Percentiles rank a stretch among this genome's conserved stretches.
phyloP scores from a whole-genome alignment of 768 basidiomycete species.

The Suillus brevipes region DNA sequence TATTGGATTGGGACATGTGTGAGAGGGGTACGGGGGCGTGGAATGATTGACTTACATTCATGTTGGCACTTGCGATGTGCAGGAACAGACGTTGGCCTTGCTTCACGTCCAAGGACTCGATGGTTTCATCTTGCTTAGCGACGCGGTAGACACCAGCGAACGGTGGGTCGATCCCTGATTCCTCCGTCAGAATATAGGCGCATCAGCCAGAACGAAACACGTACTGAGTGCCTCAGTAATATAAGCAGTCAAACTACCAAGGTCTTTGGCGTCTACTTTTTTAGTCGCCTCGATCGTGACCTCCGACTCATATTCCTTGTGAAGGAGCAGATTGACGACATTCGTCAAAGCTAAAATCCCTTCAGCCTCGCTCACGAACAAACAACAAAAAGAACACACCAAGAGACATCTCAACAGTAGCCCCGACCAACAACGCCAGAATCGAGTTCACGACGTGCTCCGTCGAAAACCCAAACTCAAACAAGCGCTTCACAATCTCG shows the following conservation, averaged over 20 bases:
- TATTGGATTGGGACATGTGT: conserved; percentile 22
- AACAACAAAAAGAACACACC: conserved; percentile 38
- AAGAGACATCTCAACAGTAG: conserved; percentile 68
- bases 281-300: conserved; percentile 35
- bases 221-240: conserved; percentile 69
- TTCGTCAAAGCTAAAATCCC: conserved; percentile 56
- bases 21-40: background rate
- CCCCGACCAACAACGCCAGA: conserved; percentile 67
- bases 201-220: conserved; percentile 27
- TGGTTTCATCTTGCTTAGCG: conserved; percentile 44
- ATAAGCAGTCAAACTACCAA: conserved; percentile 50
- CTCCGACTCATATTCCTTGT: conserved; percentile 41
- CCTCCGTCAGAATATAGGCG: conserved; percentile 7
- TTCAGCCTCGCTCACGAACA: background rate
- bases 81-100: conserved; percentile 61
- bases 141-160: conserved; percentile 69
- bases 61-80: conserved; percentile 55
- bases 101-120: conserved; percentile 44
- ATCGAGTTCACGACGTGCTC: conserved; percentile 70
- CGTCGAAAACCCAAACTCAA: conserved; percentile 52
- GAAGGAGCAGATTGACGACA: conserved; percentile 63
- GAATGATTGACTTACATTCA: conserved; percentile 47
- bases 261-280: conserved; percentile 34
- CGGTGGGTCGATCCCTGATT: conserved; percentile 67
- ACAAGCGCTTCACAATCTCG: conserved; percentile 57